Evolutionary conservation across 768 basidiomycete species (phyloP).

Genomic region (Tricholoma terreum): DNA sequence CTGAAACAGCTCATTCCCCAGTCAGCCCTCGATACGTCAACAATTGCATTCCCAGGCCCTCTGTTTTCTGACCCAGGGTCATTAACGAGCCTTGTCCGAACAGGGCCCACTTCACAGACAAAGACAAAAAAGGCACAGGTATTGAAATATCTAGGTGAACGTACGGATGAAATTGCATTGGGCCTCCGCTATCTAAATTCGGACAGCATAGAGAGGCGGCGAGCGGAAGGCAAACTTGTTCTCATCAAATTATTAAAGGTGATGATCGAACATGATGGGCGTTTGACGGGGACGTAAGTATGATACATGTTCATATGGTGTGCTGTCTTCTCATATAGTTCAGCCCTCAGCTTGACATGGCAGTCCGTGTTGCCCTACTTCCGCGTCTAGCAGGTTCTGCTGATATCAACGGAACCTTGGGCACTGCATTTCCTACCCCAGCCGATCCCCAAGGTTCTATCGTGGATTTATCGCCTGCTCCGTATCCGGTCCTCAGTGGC

Average conservation of each 20-base stretch:
- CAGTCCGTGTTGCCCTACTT: slow-evolving; percentile 71
- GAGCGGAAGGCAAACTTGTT: slow-evolving; percentile 72
- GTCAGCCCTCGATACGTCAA: slow-evolving; percentile 52
- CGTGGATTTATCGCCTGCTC: slow-evolving; percentile 14
- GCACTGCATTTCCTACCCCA: slow-evolving; percentile 28
- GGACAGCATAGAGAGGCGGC: slow-evolving; percentile 49
- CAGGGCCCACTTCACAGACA: slow-evolving; percentile 56
- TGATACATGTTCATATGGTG: neutral
- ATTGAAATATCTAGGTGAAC: slow-evolving; percentile 70
- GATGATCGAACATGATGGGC: slow-evolving; percentile 89
- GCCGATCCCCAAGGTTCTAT: slow-evolving; percentile 28
- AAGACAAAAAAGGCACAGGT: slow-evolving; percentile 87
- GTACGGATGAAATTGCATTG: slow-evolving; percentile 72
- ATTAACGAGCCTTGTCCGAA: slow-evolving; percentile 64
- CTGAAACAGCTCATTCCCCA: slow-evolving; percentile 71
- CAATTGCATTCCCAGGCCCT: slow-evolving; percentile 79
- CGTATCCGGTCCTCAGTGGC: slow-evolving; percentile 20
- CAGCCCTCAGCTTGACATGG: slow-evolving; percentile 63
- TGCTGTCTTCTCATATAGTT: slow-evolving; percentile 2
- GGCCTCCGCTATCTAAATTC: slow-evolving; percentile 68
- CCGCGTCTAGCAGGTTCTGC: slow-evolving; percentile 45
- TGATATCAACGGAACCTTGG: slow-evolving; percentile 11
- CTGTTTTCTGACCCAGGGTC: slow-evolving; percentile 74
- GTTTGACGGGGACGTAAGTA: slow-evolving; percentile 79
- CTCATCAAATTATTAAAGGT: slow-evolving; percentile 72